Evolutionary conservation across 768 basidiomycete species (phyloP).

Genomic region (Leccinum olivaceopallidum): DNA sequence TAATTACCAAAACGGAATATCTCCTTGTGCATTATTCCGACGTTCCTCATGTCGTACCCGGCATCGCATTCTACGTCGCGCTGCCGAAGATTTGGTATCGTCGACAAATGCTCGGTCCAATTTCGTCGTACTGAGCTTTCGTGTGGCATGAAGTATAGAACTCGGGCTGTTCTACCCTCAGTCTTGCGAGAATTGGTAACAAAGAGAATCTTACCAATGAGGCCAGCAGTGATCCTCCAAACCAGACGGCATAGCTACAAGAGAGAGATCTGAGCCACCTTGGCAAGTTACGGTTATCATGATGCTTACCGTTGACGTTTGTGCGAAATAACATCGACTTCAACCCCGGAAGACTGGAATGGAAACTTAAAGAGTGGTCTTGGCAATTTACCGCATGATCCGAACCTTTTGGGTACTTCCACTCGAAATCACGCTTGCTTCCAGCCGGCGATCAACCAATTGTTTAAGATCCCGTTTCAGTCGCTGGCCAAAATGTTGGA

Average conservation of each 20-base stretch:
- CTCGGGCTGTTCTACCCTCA: slow-evolving; percentile 63
- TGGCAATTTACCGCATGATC: background rate
- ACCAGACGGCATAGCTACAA: slow-evolving; percentile 91
- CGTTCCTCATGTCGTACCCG: background rate
- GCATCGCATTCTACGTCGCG: slow-evolving; percentile 52
- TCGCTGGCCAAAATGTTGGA: slow-evolving; percentile 97
- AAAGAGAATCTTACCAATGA: slow-evolving; percentile 62
- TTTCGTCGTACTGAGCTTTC: slow-evolving; percentile 92
- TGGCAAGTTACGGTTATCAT: background rate
- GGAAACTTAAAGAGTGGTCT: slow-evolving; percentile 5
- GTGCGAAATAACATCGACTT: slow-evolving; percentile 98
- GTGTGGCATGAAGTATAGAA: slow-evolving; percentile 95
- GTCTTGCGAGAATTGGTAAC: background rate
- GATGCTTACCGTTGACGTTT: slow-evolving; percentile 82
- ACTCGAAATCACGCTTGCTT: slow-evolving; percentile 70
- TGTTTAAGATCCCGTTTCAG: slow-evolving; percentile 95
- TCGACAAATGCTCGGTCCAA: slow-evolving; percentile 89
- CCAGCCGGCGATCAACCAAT: slow-evolving; percentile 87
- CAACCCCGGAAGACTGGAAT: slow-evolving; percentile 87
- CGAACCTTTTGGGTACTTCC: slow-evolving; percentile 76
- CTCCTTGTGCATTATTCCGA: background rate
- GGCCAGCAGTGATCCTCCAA: slow-evolving; percentile 92
- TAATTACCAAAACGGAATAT: background rate
- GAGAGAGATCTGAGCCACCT: slow-evolving; percentile 9
- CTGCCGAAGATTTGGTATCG: slow-evolving; percentile 94